Conservation (phyloP, 805 yeast species). For the Kuraishia piskuri region DNA sequence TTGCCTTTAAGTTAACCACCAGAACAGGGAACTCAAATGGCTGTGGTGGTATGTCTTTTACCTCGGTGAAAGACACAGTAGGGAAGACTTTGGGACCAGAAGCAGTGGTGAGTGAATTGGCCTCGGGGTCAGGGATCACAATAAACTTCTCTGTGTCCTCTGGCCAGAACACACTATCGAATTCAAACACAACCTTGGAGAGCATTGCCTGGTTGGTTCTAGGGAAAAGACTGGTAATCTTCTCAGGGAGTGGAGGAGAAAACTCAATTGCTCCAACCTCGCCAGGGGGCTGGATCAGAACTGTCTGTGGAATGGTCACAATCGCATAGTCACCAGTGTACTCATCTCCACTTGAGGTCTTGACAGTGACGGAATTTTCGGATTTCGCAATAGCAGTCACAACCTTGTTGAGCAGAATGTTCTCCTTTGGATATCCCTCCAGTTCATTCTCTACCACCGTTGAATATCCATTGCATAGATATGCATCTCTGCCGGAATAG, state of each 20-base stretch:
- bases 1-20: conserved; percentile 19
- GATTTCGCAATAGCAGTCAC: conserved; percentile 19
- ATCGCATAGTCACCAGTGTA: conserved; percentile 30
- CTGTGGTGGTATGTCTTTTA: conserved; percentile 9
- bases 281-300: conserved; percentile 23
- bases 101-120: conserved; percentile 1
- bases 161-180: conserved; percentile 38
- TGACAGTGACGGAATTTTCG: conserved; percentile 6
- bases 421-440: conserved; percentile 13
- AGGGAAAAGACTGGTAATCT: conserved; percentile 18
- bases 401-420: conserved; percentile 12
- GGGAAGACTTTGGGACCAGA: conserved; percentile 18
- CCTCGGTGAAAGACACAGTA: conserved; percentile 12
- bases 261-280: conserved; percentile 24
- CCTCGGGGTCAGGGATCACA: conserved; percentile 21
- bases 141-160: conserved; percentile 20
- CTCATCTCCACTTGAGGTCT: conserved; percentile 10
- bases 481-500: conserved; percentile 48
- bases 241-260: conserved; percentile 28
- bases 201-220: conserved; percentile 30
- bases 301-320: conserved; percentile 42
- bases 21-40: conserved; percentile 20
- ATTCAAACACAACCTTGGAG: conserved; percentile 41
- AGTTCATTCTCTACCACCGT: conserved; percentile 19
- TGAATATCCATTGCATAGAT: conserved; percentile 17